These are phyloP conservation scores for Aspergillus sp. DNA, from an alignment of 2,329 filamentous ascomycete species.

Conservation along the genomic window DNA sequence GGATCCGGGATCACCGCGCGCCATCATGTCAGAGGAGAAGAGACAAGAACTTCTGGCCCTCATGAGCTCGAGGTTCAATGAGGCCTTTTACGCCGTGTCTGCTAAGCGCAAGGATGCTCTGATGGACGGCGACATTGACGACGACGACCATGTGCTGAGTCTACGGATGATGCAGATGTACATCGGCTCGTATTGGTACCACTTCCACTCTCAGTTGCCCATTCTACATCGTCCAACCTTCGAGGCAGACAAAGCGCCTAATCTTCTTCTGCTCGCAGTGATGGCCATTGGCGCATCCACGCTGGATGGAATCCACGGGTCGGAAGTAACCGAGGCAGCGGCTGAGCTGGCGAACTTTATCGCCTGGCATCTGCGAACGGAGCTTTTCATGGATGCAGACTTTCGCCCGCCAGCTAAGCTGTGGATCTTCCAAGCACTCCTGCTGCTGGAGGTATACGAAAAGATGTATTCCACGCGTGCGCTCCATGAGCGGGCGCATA, in stretches of 20 bases:
- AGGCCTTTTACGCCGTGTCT: constrained; percentile 72
- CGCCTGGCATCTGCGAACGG: constrained; percentile 91
- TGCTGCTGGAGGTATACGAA: constrained; percentile 90
- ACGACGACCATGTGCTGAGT: constrained; percentile 67
- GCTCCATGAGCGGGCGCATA: constrained; percentile 90
- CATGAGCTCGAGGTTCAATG: constrained; percentile 78
- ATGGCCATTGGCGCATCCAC: constrained; percentile 92
- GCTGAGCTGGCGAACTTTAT: constrained; percentile 85
- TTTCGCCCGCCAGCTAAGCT: constrained; percentile 90
- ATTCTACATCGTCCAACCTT: constrained; percentile 96
- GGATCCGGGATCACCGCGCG: constrained; percentile 76
- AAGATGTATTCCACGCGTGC: constrained; percentile 96
- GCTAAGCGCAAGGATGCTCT: constrained; percentile 75
- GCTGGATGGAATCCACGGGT: constrained; percentile 77
- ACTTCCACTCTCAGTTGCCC: constrained; percentile 91
- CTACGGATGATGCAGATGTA: constrained; percentile 95
- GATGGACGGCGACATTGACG: constrained; percentile 73
- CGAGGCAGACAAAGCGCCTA: constrained; percentile 80
- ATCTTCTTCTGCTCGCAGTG: constrained; percentile 79
- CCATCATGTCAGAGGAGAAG: constrained; percentile 82
- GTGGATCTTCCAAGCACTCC: constrained; percentile 90
- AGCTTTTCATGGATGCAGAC: constrained; percentile 87
- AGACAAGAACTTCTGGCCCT: constrained; percentile 79
- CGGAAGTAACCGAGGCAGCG: constrained; percentile 72
- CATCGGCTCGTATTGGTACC: constrained; percentile 88